Conservation (phyloP, 805 yeast genomes). For the Pichia kluyveri region DNA sequence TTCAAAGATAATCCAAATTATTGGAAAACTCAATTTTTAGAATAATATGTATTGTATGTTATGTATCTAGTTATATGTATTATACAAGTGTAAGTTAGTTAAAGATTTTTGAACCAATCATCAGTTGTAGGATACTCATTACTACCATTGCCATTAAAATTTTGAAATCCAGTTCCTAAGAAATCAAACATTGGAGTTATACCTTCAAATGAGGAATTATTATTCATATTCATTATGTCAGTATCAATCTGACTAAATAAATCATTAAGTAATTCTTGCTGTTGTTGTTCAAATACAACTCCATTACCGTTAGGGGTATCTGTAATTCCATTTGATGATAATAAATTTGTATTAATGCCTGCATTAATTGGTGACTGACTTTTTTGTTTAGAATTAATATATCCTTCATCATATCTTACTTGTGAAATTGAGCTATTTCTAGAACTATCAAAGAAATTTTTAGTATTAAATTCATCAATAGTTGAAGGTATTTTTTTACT, state of each 20-base stretch:
- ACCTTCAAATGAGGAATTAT: not conserved
- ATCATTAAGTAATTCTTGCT: constrained; percentile 21
- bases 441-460: no score
- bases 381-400: not conserved
- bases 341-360: no score
- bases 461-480: no score
- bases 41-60: no score
- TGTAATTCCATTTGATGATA: no score
- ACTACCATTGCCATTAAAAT: not conserved
- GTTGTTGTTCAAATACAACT: constrained; percentile 10
- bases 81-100: not conserved
- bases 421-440: no score
- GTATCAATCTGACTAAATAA: constrained; percentile 24
- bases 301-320: not conserved
- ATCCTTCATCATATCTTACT: no score
- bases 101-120: constrained; percentile 6
- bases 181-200: constrained; percentile 8
- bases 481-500: no score
- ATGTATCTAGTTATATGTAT: not conserved
- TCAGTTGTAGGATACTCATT: constrained; percentile 3
- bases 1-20: not conserved
- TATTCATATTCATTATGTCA: constrained; percentile 21
- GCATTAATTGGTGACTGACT: not conserved
- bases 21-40: no score
- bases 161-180: constrained; percentile 5